Evolutionary conservation across 176 grass and related monocot genomes (phyloP), one percentile per base, ranked within the genome.

Genomic region (Coix lacrymajobi): DNA sequence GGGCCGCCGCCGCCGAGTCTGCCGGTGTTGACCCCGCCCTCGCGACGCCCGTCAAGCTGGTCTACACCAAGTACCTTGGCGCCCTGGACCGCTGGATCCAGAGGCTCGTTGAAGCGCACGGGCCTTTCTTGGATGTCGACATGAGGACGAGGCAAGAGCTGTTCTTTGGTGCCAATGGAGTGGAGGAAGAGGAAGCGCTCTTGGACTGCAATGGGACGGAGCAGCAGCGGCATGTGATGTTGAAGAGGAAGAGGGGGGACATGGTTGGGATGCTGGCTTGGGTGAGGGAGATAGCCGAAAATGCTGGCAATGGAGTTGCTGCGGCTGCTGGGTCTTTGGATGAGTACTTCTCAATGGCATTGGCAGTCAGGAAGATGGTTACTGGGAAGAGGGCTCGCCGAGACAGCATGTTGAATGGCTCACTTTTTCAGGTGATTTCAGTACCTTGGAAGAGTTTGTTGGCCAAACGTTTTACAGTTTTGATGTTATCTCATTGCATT

Each of bases 21-120:
- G 31, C 67, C 38, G 70, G 83, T 49, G 66, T 89, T 28, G 83
- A 86, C 2, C 57, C 62, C 12, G 25, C 24, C 52, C 41, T 84
- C 36, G 84, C 80, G 12, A 46, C 86, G 16, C 73, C 84, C 2
- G 24, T 94, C 32, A 94, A 89, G 84, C 52, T 91, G 14, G 41
- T 94, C 26, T 94, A 84, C 62, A 45, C 63, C 48, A 94, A 89
- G 86, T 91, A 94, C 67, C 81, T 94, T 16, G 77, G 75, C 11
- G 81, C 81, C 49, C 41, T 94, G 5, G 92, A 91, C 38, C 77
- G 72, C 48, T 87, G 92, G 86, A 83, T 87, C 72, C 86, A 74
- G 84, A 39, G 41, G 64, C 58, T 84, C 13, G 49, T 67, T 16
- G 84, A 86, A 30, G 77, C 30, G 15, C 78, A 86, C 38, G 84